phyloP scores from a whole-genome alignment of 306 rosid genomes.

The Cucurbita moschata region DNA sequence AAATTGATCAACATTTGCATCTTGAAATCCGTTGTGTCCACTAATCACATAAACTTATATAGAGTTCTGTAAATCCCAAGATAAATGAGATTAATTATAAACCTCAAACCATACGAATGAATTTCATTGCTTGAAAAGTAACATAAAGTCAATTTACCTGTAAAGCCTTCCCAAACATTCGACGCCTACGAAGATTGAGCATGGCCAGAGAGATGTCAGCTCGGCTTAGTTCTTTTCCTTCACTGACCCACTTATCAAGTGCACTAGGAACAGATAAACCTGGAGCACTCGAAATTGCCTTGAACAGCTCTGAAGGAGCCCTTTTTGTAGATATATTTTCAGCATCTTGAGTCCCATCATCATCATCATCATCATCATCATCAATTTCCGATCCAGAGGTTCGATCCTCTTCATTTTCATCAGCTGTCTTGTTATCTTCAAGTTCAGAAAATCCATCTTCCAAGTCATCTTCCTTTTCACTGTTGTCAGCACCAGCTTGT shows the following conservation, averaged over 20 bases:
- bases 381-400: slow-evolving; percentile 24
- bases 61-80: background rate
- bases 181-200: slow-evolving; percentile 29
- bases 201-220: slow-evolving; percentile 32
- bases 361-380: background rate
- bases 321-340: slow-evolving; percentile 9
- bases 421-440: background rate
- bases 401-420: slow-evolving; percentile 18
- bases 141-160: slow-evolving; percentile 34
- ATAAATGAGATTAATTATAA: background rate
- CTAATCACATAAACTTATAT: background rate
- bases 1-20: background rate
- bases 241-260: slow-evolving; percentile 56
- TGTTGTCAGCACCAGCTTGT: slow-evolving; percentile 51
- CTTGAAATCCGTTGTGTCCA: background rate
- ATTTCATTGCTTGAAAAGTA: background rate
- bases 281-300: slow-evolving; percentile 25
- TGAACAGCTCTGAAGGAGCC: slow-evolving; percentile 25
- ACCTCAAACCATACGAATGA: background rate
- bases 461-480: slow-evolving; percentile 42
- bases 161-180: slow-evolving; percentile 55
- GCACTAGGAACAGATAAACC: slow-evolving; percentile 15
- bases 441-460: slow-evolving; percentile 78
- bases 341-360: slow-evolving; percentile 20
- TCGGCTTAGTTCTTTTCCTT: slow-evolving; percentile 49